Evolutionary conservation across 2,329 filamentous ascomycete genomes (phyloP), one percentile per base, ranked within the genome.

Genomic region (Aspergillus brunneoviolaceus): DNA sequence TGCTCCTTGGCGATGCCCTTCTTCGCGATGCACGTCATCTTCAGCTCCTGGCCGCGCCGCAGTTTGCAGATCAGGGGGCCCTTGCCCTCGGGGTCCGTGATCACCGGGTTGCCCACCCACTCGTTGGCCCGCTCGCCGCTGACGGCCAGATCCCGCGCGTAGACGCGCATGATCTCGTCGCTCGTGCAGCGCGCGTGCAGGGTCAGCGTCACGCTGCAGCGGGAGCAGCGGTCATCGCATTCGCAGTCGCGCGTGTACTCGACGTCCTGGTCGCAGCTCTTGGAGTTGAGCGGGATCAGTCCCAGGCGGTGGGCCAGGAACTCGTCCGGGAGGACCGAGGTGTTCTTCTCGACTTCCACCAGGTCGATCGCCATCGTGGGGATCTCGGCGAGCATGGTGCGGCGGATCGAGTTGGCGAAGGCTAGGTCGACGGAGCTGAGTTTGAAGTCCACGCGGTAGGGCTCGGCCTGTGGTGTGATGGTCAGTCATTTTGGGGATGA

Each of bases 1-100:
- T 99, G 95, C 76, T 99, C 95, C 82, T 99, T 99, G 42, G 94
- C 93, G 65, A 98, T 98, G 1, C 95, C 95, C 83, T 98, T 98
- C 83, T 96, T 97, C 54, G 94, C 95, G 66, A 97, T 90, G 74
- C 94, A 98, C 63, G 86, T 90, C 72, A 99, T 86, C 75, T 92
- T 89, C 62, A 99, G 80, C 77, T 96, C 92, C 79, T 99, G 95
- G 2, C 90, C 92, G 72, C 89, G 89, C 60, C 94, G 85, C 72
- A 99, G 80, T 82, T 98, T 98, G 71, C 90, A 91, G 66, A 99
- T 94, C 67, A 98, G 83, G 49, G 89, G 86, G 1, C 95, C 95
- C 59, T 90, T 86, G 11, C 88, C 88, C 54, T 94, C 90, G 0
- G 89, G 85, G 74, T 99, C 94, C 49, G 84, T 88, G 69, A 96